phyloP scores from a whole-genome alignment of 352 stramenopile genomes.

The Phytopythium aichiense region DNA sequence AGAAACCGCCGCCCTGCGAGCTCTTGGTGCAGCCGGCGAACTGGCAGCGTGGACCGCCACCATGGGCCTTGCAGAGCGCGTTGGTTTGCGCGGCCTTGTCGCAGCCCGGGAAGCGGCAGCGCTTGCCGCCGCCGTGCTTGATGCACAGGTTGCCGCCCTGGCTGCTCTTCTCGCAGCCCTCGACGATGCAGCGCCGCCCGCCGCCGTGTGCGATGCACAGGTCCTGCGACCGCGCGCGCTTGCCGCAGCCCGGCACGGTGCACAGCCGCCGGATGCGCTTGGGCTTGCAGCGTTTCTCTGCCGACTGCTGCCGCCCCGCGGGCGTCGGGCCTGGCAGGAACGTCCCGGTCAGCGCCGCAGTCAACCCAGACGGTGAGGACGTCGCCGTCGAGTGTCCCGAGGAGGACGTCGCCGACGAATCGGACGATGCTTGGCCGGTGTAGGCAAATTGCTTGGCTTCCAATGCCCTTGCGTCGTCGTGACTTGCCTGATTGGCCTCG shows the following conservation, averaged over 20 bases:
- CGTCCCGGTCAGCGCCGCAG: not conserved
- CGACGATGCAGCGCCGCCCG: conserved; percentile 67
- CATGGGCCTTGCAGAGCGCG: conserved; percentile 85
- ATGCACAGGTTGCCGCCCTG: conserved; percentile 84
- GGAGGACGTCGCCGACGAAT: conserved; percentile 22
- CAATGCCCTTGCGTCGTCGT: conserved; percentile 7
- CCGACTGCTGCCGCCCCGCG: not conserved
- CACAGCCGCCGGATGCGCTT: conserved; percentile 56
- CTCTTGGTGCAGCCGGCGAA: conserved; percentile 57
- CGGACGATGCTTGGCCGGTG: conserved; percentile 9
- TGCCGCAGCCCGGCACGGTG: conserved; percentile 73
- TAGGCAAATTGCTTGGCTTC: conserved; percentile 11
- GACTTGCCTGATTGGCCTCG: not conserved
- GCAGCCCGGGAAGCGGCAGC: conserved; percentile 72
- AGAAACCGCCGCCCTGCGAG: conserved; percentile 78
- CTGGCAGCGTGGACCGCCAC: conserved; percentile 77
- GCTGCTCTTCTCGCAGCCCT: conserved; percentile 78
- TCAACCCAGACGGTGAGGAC: conserved; percentile 12
- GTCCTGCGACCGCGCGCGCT: conserved; percentile 82
- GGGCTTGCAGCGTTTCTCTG: conserved; percentile 11
- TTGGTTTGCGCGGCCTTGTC: conserved; percentile 82
- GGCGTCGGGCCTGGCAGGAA: not conserved
- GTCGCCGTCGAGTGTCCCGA: conserved; percentile 18
- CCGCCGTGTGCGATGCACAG: conserved; percentile 85
- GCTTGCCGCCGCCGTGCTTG: conserved; percentile 80